Conservation (phyloP, 495 filamentous ascomycete species). For the Entonaema liquescens region DNA sequence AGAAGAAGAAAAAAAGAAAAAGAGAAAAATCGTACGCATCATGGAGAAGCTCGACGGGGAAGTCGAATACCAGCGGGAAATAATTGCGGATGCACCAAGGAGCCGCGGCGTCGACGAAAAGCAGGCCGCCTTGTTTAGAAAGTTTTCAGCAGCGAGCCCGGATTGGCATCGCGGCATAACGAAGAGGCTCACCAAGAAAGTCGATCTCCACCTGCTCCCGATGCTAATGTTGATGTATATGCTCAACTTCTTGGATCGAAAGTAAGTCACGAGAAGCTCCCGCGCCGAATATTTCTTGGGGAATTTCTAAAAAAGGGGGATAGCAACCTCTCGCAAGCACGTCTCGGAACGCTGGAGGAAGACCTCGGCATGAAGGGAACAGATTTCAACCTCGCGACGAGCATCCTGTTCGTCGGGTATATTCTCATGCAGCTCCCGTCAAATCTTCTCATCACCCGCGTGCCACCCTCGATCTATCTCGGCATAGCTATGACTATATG, state of each 20-base stretch:
- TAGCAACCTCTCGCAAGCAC: constrained; percentile 54
- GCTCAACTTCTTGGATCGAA: constrained; percentile 58
- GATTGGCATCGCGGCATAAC: constrained; percentile 40
- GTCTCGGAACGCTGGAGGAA: constrained; percentile 55
- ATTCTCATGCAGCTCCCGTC: constrained; percentile 65
- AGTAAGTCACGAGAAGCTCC: constrained; percentile 30
- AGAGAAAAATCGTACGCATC: too few relatives aligned
- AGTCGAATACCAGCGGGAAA: constrained; percentile 26
- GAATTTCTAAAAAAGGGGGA: constrained; percentile 6
- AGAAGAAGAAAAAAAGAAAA: too few relatives aligned
- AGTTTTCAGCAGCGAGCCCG: constrained; percentile 40
- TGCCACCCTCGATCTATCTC: constrained; percentile 51
- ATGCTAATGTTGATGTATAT: constrained; percentile 55
- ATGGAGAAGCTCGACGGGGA: constrained; percentile 20
- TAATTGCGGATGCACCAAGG: constrained; percentile 10
- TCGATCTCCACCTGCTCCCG: constrained; percentile 54
- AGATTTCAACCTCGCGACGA: constrained; percentile 64
- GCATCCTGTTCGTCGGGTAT: constrained; percentile 67
- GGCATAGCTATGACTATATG: constrained; percentile 66
- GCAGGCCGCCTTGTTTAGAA: constrained; percentile 29
- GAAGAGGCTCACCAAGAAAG: constrained; percentile 48
- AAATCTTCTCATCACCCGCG: constrained; percentile 62
- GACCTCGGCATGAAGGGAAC: constrained; percentile 58
- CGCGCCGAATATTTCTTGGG: background rate
- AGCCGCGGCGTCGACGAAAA: constrained; percentile 34